A percentile compares a stretch with the other conserved stretches of the same genome.
These are phyloP conservation scores for Malus hybrid DNA, from an alignment of 331 rosid species.

Conservation along the genomic window DNA sequence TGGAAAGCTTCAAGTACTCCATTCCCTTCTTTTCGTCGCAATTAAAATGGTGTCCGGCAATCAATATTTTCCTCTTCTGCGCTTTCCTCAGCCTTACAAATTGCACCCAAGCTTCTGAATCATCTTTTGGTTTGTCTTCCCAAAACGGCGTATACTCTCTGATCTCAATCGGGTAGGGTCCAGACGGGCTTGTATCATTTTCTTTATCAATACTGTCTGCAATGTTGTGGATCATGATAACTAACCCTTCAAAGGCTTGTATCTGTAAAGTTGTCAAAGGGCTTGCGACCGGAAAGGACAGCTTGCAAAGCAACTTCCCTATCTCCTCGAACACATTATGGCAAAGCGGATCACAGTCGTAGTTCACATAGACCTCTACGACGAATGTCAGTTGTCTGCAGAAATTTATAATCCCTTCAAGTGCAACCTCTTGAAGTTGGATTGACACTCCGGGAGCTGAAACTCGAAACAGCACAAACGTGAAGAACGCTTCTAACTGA, in stretches of 20 bases:
- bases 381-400: constrained; percentile 77
- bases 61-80: constrained; percentile 59
- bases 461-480: constrained; percentile 46
- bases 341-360: constrained; percentile 70
- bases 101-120: constrained; percentile 48
- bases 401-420: constrained; percentile 82
- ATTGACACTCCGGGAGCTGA: constrained; percentile 37
- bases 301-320: constrained; percentile 86
- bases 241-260: constrained; percentile 87
- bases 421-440: constrained; percentile 81
- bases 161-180: constrained; percentile 33
- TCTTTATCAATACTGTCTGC: constrained; percentile 73
- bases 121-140: constrained; percentile 52
- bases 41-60: constrained; percentile 79
- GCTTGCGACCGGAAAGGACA: constrained; percentile 43
- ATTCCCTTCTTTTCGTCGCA: constrained; percentile 86
- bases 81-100: constrained; percentile 52
- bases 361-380: constrained; percentile 56
- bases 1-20: constrained; percentile 61
- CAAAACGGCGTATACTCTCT: constrained; percentile 64
- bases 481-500: constrained; percentile 77
- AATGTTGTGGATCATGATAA: constrained; percentile 63
- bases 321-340: constrained; percentile 61
- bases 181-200: constrained; percentile 30
- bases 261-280: constrained; percentile 48